Conservation (phyloP, 2,329 filamentous ascomycete genomes). For the Cyclaneusma minus region DNA sequence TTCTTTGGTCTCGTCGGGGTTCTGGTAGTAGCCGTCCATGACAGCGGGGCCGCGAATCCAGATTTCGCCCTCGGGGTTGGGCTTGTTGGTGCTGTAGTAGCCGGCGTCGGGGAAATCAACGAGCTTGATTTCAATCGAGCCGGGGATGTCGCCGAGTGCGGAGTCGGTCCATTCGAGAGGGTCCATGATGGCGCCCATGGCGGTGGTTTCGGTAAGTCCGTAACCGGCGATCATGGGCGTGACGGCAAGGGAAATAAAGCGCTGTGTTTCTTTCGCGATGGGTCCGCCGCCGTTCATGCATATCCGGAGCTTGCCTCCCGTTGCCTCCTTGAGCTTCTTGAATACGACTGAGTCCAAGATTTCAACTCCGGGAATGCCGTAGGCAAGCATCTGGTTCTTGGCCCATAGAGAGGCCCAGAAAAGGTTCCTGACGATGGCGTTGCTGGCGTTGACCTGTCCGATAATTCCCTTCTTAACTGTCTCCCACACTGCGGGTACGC, state of each 20-base stretch:
- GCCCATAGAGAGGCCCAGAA: conserved; percentile 55
- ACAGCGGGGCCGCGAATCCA: conserved; percentile 70
- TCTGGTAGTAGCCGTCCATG: conserved; percentile 65
- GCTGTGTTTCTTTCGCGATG: conserved; percentile 72
- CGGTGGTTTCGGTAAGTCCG: conserved; percentile 84
- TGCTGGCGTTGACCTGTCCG: conserved; percentile 31
- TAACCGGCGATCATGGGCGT: conserved; percentile 93
- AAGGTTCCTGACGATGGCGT: conserved; percentile 54
- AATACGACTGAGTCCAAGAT: conserved; percentile 76
- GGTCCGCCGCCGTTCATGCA: conserved; percentile 91
- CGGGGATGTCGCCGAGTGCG: conserved; percentile 64
- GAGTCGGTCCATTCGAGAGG: conserved; percentile 70
- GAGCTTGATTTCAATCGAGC: conserved; percentile 74
- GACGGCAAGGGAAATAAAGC: conserved; percentile 82
- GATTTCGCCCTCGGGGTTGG: conserved; percentile 79
- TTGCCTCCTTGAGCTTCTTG: conserved; percentile 79
- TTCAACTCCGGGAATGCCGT: conserved; percentile 47
- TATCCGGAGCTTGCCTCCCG: conserved; percentile 75
- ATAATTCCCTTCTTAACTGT: conserved; percentile 91
- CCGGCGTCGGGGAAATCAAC: conserved; percentile 83
- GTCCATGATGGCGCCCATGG: conserved; percentile 68
- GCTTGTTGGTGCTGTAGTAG: conserved; percentile 54
- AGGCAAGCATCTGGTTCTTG: conserved; percentile 41
- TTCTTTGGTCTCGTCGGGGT: conserved; percentile 70
- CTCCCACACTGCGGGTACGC: conserved; percentile 95